Base-by-base conservation (phyloP, 139 green algal genomes). In the Micromonas commoda region DNA sequence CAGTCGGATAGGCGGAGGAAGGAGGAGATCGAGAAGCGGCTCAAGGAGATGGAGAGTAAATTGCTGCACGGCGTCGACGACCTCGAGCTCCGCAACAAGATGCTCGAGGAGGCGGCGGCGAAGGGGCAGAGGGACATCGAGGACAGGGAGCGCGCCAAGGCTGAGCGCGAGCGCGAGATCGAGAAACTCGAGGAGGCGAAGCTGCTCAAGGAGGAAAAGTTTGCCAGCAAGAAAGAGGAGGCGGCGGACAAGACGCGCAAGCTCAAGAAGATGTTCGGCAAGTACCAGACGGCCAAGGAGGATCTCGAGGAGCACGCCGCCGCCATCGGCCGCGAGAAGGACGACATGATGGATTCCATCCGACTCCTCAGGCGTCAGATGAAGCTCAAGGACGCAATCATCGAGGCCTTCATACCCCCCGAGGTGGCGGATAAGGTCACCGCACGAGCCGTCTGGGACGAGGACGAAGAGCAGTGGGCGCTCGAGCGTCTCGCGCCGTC, bases 311-410 rank as follows among this genome's bases (percentile, higher is more conserved):
- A 77, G 35, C 23, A 65, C 35, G 35, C 54, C 35, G 71, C 65
- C 23, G 71, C 65, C 13, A 13, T 77, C 20, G 26, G 24, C 35
- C 34, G 61, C 24, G 73, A 80, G 73, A 80, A 51, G 51, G 81
- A 85, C 35, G 81, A 85, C 69, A 67, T 85, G 64, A 76, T 82
- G 29, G 81, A 85, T 52, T 72, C 68, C 64, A 85, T 85, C 19
- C 63, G 77, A 34, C 38, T 34, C 26, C 77, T 85, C 20, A 64
- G n/a, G 39, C 77, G 76, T 35, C 77, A 83, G 37, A 23, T 85
- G 5, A 79, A 82, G 53, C 76, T 85, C 24, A 85, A 85, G 76
- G 21, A 79, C 28, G 13, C 78, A 4, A 65, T 82, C n/a, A 82
- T 85, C 69, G 75, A 81, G 2, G 23, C 21, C 60, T 83, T 74